Evolutionary conservation across 345 rosid genomes (phyloP), one percentile per base, ranked within the genome.

Genomic region (Rhizophora mangle): DNA sequence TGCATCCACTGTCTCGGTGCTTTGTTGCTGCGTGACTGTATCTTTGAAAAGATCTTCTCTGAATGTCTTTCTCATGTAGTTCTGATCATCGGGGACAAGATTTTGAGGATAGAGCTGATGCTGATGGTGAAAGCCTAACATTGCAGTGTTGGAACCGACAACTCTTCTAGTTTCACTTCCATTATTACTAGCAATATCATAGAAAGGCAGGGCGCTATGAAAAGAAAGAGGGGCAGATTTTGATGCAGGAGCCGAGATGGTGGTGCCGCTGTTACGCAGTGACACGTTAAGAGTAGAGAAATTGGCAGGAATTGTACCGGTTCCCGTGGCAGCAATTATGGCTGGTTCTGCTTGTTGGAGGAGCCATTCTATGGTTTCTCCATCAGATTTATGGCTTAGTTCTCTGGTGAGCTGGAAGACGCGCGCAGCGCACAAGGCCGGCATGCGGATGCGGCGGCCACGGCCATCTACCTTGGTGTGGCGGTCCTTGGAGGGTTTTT

Each of bases 391-490:
- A 60, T 90, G 93, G 26, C 90, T 90, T 21, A 90, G 72, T 68
- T 90, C 96, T 43, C 92, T 76, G 0, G 93, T 90, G 2, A 90
- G 79, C 70, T 90, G 96, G 51, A 90, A 90, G 43, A 90, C 96
- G 60, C 96, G 74, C 6, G 96, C 96, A 1, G 96, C 96, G 60
- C 93, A 90, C 65, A 86, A 62, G 67, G 93, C 92, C 36, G 96
- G 96, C 93, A 90, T 90, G 29, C 96, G 87, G 79, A 90, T 90
- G 62, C 96, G 64, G 22, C 96, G 83, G 49, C 96, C 96, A 6
- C 96, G 89, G 56, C 96, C 96, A 10, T 90, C 96, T 21, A 90
- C 96, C 69, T 90, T 90, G 13, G 93, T 90, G 56, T 90, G 96
- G 8, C 96, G 86, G 67, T 90, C 96, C 70, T 88, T 90, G 32